Conservation (phyloP, 1,284 basidiomycete genomes). For the Mycosarcoma mackinlayi region DNA sequence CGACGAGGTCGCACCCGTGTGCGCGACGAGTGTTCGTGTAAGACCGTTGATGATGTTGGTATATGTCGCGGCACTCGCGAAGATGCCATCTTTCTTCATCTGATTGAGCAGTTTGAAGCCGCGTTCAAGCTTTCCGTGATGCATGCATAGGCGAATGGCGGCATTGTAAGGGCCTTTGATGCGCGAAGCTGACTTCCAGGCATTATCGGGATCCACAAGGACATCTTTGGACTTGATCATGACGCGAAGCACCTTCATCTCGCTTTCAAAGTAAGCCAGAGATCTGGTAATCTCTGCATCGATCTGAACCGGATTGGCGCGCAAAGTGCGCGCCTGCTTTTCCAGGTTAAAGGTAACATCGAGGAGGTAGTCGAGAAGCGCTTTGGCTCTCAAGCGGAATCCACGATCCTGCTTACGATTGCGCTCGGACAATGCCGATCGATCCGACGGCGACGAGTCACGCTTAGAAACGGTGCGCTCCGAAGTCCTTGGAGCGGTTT, state of each 20-base stretch:
- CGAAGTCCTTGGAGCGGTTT: neutral
- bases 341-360: neutral
- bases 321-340: neutral
- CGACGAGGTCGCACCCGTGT: neutral
- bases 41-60: conserved; percentile 26
- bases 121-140: conserved; percentile 10
- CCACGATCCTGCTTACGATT: conserved; percentile 8
- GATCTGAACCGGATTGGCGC: neutral
- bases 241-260: conserved; percentile 41
- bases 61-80: conserved; percentile 27
- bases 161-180: conserved; percentile 41
- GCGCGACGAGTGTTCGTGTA: neutral
- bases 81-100: conserved; percentile 51
- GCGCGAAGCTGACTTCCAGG: conserved; percentile 38
- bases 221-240: conserved; percentile 42
- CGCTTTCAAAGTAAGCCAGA: conserved; percentile 22
- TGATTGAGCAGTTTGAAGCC: conserved; percentile 33
- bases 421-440: neutral
- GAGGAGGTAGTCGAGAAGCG: conserved; percentile 9
- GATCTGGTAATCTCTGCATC: conserved; percentile 8
- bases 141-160: conserved; percentile 26
- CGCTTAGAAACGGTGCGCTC: neutral
- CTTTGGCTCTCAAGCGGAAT: conserved; percentile 23
- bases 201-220: conserved; percentile 28
- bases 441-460: neutral